Conservation (phyloP, 768 basidiomycete genomes). For the Boletus eberwhitei region DNA sequence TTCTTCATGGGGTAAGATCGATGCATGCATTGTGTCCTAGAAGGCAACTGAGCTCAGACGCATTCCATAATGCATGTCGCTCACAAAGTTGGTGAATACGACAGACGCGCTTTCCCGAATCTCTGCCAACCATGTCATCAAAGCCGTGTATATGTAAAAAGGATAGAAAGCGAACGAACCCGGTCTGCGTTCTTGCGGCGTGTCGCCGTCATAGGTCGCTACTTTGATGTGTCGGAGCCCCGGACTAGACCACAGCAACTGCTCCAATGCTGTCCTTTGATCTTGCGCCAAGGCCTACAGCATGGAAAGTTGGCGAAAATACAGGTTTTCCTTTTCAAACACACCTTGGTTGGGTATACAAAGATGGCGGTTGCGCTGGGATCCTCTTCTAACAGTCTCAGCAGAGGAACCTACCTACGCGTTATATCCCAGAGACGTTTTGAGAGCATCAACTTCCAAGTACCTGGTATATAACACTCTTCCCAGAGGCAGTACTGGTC, state of each 20-base stretch:
- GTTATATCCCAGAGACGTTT: not conserved
- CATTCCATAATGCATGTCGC: constrained; percentile 11
- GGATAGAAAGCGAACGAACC: constrained; percentile 35
- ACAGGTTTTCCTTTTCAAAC: not conserved
- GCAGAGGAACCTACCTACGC: constrained; percentile 57
- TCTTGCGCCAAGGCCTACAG: constrained; percentile 84
- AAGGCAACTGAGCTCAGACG: not conserved
- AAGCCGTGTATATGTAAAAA: not conserved
- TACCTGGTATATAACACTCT: constrained; percentile 85
- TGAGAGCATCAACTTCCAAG: not conserved
- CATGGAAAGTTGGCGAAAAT: not conserved
- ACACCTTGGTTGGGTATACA: constrained; percentile 85
- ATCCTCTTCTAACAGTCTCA: constrained; percentile 64
- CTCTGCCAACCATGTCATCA: constrained; percentile 32
- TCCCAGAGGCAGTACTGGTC: constrained; percentile 87
- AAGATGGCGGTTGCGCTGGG: constrained; percentile 66
- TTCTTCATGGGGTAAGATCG: constrained; percentile 83
- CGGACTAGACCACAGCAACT: constrained; percentile 56
- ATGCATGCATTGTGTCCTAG: constrained; percentile 83
- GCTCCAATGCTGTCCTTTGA: constrained; percentile 68
- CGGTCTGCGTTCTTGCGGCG: constrained; percentile 62
- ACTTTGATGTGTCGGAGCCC: constrained; percentile 63
- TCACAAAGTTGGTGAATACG: constrained; percentile 88
- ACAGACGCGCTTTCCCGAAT: constrained; percentile 74
- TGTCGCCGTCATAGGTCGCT: constrained; percentile 87